These are phyloP conservation scores for Lunularia cruciata DNA, from an alignment of 225 moss, liverwort and hornwort genomes.

Conservation along the genomic window DNA sequence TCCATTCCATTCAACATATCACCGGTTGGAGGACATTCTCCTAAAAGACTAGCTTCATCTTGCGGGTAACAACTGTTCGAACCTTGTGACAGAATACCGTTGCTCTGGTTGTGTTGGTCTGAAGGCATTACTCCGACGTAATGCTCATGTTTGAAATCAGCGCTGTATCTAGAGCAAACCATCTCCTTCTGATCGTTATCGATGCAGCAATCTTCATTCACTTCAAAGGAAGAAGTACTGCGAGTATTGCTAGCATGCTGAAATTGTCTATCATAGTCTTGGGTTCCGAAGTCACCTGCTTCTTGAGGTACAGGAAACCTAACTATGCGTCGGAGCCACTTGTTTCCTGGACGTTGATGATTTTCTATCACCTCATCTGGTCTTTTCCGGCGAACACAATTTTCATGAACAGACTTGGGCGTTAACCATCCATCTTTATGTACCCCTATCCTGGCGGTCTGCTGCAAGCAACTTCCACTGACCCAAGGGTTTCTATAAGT, in stretches of 20 bases:
- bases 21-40: neutral
- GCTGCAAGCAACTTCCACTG: neutral
- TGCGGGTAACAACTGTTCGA: neutral
- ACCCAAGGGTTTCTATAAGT: too few relatives aligned
- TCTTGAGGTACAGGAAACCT: slow-evolving; percentile 16
- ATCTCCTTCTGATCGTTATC: neutral
- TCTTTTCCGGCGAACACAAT: neutral
- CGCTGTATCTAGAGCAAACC: neutral
- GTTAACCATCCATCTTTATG: too few relatives aligned
- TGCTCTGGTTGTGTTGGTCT: neutral
- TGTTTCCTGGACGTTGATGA: slow-evolving; percentile 27
- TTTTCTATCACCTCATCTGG: neutral
- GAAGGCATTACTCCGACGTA: neutral
- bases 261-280: neutral
- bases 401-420: neutral
- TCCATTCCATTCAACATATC: too few relatives aligned
- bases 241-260: neutral
- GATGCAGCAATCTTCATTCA: too few relatives aligned
- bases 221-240: too few relatives aligned
- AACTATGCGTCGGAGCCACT: slow-evolving; percentile 36
- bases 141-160: neutral
- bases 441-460: neutral
- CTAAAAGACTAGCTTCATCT: slow-evolving; percentile 4
- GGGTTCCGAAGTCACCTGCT: neutral
- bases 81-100: neutral